These are phyloP conservation scores for Cymodocea nodosa DNA, from an alignment of 116 monocot genomes.

Conservation along the genomic window DNA sequence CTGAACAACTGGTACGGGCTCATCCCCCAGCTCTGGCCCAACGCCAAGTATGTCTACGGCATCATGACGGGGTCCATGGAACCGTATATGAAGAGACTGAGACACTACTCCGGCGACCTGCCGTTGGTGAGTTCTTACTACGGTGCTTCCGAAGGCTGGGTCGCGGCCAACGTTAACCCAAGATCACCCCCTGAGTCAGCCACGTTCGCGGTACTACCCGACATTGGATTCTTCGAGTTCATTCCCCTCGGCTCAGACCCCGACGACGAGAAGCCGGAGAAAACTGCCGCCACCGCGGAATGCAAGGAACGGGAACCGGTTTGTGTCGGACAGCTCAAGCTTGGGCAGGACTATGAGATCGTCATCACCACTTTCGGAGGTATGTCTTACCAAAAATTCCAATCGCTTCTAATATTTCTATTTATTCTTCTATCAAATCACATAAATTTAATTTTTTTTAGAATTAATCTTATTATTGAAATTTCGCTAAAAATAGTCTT, in stretches of 20 bases:
- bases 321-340: slow-evolving; percentile 46
- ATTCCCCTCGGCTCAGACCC: slow-evolving; percentile 32
- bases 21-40: slow-evolving; percentile 67
- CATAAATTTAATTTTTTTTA: no score
- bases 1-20: slow-evolving; percentile 65
- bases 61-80: slow-evolving; percentile 91
- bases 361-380: slow-evolving; percentile 12
- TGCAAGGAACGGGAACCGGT: slow-evolving; percentile 28
- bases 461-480: no score
- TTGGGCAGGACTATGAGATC: slow-evolving; percentile 58
- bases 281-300: slow-evolving; percentile 10
- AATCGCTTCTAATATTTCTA: no score
- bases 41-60: slow-evolving; percentile 68
- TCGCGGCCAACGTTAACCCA: slow-evolving; percentile 58
- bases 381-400: neutral
- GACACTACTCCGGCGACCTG: slow-evolving; percentile 60
- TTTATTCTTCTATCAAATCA: no score
- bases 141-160: slow-evolving; percentile 78
- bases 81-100: slow-evolving; percentile 62
- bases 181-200: slow-evolving; percentile 29
- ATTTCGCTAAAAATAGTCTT: no score
- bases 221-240: slow-evolving; percentile 92
- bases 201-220: slow-evolving; percentile 55
- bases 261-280: slow-evolving; percentile 18
- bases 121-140: slow-evolving; percentile 67